These are phyloP conservation scores for Phytophthora rubi DNA, from an alignment of 352 stramenopile species.

Conservation along the genomic window DNA sequence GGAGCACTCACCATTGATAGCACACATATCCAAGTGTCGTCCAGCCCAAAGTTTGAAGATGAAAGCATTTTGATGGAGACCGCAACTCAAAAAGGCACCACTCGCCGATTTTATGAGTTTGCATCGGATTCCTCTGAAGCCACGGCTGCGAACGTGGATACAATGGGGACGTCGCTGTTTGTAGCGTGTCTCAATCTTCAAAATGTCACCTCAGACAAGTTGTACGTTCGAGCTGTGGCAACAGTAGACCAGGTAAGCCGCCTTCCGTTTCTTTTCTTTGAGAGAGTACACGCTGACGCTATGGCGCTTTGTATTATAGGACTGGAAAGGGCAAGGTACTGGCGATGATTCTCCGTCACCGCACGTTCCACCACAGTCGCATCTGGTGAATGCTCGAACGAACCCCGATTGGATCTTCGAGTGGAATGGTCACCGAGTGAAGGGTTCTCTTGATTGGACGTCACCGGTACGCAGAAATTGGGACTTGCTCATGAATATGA, in stretches of 20 bases:
- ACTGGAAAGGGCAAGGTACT: constrained; percentile 66
- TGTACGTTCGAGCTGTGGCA: constrained; percentile 70
- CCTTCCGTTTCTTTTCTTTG: not conserved
- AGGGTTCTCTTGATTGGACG: constrained; percentile 65
- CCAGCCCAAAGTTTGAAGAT: constrained; percentile 51
- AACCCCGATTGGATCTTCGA: constrained; percentile 66
- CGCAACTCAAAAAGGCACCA: constrained; percentile 50
- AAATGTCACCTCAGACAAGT: constrained; percentile 45
- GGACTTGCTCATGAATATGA: not conserved
- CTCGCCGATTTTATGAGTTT: constrained; percentile 73
- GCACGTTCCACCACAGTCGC: constrained; percentile 73
- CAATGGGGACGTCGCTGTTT: constrained; percentile 73
- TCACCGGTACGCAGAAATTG: constrained; percentile 49
- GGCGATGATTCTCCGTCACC: constrained; percentile 65
- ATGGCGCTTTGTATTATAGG: constrained; percentile 30
- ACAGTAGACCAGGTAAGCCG: constrained; percentile 72
- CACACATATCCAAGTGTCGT: constrained; percentile 73
- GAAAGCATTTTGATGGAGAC: constrained; percentile 57
- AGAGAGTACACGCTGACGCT: not conserved
- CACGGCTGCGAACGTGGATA: constrained; percentile 50
- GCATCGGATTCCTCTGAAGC: constrained; percentile 37
- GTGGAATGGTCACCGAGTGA: constrained; percentile 76
- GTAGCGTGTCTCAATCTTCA: constrained; percentile 62
- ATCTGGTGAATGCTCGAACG: constrained; percentile 84
- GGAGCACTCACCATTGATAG: constrained; percentile 77